Conservation (phyloP, 306 rosid species). For the Mimosa bimucronata region DNA sequence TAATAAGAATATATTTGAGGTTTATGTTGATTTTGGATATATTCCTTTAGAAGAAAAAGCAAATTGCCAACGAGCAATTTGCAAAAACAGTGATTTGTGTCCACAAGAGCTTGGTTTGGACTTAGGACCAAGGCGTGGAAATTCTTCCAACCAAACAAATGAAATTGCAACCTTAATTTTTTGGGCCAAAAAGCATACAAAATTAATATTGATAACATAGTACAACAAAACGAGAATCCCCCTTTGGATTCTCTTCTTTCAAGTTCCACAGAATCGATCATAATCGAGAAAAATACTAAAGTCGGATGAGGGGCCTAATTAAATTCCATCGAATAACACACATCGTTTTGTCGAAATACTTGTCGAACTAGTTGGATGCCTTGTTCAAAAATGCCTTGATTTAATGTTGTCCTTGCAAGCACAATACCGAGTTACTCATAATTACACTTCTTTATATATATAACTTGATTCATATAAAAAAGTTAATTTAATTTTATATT, state of each 20-base stretch:
- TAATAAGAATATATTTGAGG: neutral
- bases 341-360: neutral
- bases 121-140: conserved; percentile 27
- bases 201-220: neutral
- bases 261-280: no score
- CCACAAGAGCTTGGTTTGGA: conserved; percentile 4
- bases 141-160: conserved; percentile 27
- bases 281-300: no score
- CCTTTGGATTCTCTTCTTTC: no score
- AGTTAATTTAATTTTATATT: no score
- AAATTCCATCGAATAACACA: neutral
- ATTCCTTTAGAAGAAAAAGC: conserved; percentile 25
- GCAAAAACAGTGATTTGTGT: conserved; percentile 25
- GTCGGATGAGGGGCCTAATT: neutral
- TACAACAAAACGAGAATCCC: neutral
- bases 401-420: no score
- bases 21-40: conserved; percentile 34
- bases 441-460: no score
- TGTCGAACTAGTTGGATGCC: neutral
- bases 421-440: no score
- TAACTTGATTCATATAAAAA: no score
- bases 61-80: conserved; percentile 19
- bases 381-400: neutral
- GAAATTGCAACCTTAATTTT: conserved; percentile 17
- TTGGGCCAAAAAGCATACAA: neutral